Evolutionary conservation across 208 protist species (phyloP).

Genomic region (Dictyostelium gargantuum): DNA sequence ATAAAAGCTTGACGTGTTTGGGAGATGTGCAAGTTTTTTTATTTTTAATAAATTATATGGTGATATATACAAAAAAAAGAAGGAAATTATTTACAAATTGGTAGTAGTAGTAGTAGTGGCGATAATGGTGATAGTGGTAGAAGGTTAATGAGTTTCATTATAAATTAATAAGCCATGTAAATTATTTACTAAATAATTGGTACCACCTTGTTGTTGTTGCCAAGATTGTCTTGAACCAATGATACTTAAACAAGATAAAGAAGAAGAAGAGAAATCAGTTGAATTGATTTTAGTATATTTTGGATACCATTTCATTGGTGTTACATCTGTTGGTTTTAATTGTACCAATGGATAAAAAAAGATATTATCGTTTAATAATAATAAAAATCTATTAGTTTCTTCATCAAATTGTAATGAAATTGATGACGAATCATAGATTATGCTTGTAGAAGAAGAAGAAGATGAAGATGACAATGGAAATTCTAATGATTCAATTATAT

Average conservation of each 20-base stretch:
- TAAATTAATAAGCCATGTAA: not conserved
- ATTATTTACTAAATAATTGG: not conserved
- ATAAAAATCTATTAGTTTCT: not conserved
- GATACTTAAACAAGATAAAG: not conserved
- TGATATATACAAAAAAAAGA: too few relatives aligned
- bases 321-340: not conserved
- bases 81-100: too few relatives aligned
- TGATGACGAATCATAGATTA: not conserved
- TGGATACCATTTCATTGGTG: not conserved
- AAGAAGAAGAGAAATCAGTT: not conserved
- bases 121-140: too few relatives aligned
- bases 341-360: not conserved
- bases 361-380: not conserved
- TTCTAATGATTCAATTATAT: not conserved
- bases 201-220: not conserved
- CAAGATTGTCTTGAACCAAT: not conserved
- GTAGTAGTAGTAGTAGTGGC: too few relatives aligned
- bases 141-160: not conserved
- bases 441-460: not conserved
- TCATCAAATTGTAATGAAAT: not conserved
- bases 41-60: too few relatives aligned
- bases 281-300: not conserved
- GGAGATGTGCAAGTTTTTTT: too few relatives aligned
- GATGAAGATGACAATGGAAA: not conserved
- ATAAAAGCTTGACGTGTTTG: not conserved